Evolutionary conservation across 306 rosid genomes (phyloP).

Genomic region (Trichosanthes truncata): DNA sequence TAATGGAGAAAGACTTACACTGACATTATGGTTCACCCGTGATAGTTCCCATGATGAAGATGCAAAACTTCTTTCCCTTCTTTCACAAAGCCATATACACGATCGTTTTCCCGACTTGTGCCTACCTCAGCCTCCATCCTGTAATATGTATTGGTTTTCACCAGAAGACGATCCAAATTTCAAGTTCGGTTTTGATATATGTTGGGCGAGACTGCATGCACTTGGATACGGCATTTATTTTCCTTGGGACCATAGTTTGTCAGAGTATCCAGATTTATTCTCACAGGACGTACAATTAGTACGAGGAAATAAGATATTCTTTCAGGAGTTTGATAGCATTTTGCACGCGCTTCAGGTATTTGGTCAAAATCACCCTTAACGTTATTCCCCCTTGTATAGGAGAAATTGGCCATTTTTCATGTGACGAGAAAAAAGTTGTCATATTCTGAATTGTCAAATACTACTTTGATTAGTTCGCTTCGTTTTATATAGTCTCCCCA

Average conservation of each 20-base stretch:
- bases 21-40: conserved; percentile 87
- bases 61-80: conserved; percentile 58
- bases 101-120: conserved; percentile 25
- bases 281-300: conserved; percentile 40
- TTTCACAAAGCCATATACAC: conserved; percentile 37
- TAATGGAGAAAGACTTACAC: conserved; percentile 85
- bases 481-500: not conserved
- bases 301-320: conserved; percentile 43
- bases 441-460: not conserved
- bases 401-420: not conserved
- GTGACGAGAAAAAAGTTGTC: not conserved
- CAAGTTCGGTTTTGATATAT: conserved; percentile 57
- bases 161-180: conserved; percentile 32
- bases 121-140: conserved; percentile 68
- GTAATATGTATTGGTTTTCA: conserved; percentile 84
- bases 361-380: not conserved
- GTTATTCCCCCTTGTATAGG: not conserved
- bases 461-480: not conserved
- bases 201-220: conserved; percentile 71
- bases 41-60: conserved; percentile 83
- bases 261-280: conserved; percentile 40
- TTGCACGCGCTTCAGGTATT: conserved; percentile 95
- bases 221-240: conserved; percentile 53
- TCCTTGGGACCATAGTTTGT: conserved; percentile 26
- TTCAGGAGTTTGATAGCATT: conserved; percentile 49